Conservation (phyloP, 208 protist genomes). For the Acanthamoeba triangularis region DNA sequence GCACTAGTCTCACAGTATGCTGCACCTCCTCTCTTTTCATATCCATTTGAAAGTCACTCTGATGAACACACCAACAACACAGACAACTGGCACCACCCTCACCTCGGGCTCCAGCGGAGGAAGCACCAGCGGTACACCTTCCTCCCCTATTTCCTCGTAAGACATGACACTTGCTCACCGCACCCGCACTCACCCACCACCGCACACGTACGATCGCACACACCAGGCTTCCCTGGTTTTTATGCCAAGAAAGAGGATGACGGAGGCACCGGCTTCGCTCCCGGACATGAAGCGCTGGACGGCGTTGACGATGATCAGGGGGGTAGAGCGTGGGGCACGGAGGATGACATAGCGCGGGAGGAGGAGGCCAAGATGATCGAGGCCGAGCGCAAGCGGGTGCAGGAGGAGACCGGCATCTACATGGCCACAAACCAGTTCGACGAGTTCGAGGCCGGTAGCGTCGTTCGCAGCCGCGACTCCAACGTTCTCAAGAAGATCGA, state of each 20-base stretch:
- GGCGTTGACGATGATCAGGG: not conserved
- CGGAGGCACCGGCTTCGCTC: not conserved
- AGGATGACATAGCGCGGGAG: not conserved
- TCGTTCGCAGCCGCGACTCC: not conserved
- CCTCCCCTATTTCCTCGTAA: not conserved
- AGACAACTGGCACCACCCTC: not conserved
- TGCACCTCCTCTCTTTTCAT: not conserved
- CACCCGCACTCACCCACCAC: not conserved
- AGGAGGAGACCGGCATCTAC: not conserved
- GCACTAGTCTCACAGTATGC: not conserved
- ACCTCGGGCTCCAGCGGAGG: not conserved
- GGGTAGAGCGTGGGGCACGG: not conserved
- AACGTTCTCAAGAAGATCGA: constrained; percentile 1
- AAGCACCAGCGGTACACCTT: not conserved
- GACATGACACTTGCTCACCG: not conserved
- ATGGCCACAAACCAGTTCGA: not conserved
- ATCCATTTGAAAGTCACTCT: not conserved
- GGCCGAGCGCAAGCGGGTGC: not conserved
- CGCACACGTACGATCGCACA: no score
- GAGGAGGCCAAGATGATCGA: not conserved
- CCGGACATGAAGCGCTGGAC: not conserved
- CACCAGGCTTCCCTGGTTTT: constrained; percentile 9
- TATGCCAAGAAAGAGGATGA: not conserved
- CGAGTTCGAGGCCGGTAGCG: not conserved
- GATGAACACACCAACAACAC: not conserved